These are phyloP conservation scores for Ilyonectria destructans DNA, from an alignment of 2,329 filamentous ascomycete genomes.

Conservation along the genomic window DNA sequence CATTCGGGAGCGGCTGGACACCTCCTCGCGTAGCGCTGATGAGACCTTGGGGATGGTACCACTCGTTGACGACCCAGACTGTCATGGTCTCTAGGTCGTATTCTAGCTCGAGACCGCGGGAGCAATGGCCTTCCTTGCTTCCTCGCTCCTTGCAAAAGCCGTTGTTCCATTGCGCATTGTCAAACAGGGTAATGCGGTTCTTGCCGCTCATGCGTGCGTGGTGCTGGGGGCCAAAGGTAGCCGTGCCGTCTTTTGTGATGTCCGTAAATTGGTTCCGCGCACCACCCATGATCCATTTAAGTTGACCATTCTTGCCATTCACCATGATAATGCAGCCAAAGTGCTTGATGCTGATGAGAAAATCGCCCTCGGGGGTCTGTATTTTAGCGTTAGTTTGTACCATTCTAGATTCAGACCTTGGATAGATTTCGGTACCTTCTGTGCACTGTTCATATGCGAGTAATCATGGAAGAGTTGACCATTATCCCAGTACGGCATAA, in stretches of 20 bases:
- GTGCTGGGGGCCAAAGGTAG: constrained; percentile 4
- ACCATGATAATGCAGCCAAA: background rate
- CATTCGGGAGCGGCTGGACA: constrained; percentile 3
- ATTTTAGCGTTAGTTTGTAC: background rate
- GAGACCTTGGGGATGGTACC: constrained; percentile 19
- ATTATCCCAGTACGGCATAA: constrained; percentile 1
- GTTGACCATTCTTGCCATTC: background rate
- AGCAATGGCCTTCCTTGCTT: background rate
- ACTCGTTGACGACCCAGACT: constrained; percentile 1
- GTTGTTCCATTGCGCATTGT: constrained; percentile 11
- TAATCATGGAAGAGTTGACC: background rate
- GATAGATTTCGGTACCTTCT: constrained; percentile 4
- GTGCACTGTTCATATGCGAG: constrained; percentile 17
- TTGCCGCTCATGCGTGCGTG: background rate
- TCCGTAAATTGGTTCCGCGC: constrained; percentile 10
- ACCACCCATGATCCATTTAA: constrained; percentile 17
- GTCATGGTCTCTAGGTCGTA: constrained; percentile 5
- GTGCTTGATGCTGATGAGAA: constrained; percentile 8
- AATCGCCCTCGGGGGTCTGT: constrained; percentile 11
- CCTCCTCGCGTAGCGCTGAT: constrained; percentile 7
- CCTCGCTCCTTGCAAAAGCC: constrained; percentile 2
- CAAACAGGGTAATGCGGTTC: constrained; percentile 7
- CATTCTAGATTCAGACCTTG: too few relatives aligned
- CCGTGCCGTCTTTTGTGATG: constrained; percentile 7
- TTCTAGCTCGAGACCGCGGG: constrained; percentile 14